A percentile compares a stretch with the other conserved stretches of the same genome.
These are phyloP conservation scores for Mesotaenium endlicherianum DNA, from an alignment of 139 green algal genomes.

Conservation along the genomic window DNA sequence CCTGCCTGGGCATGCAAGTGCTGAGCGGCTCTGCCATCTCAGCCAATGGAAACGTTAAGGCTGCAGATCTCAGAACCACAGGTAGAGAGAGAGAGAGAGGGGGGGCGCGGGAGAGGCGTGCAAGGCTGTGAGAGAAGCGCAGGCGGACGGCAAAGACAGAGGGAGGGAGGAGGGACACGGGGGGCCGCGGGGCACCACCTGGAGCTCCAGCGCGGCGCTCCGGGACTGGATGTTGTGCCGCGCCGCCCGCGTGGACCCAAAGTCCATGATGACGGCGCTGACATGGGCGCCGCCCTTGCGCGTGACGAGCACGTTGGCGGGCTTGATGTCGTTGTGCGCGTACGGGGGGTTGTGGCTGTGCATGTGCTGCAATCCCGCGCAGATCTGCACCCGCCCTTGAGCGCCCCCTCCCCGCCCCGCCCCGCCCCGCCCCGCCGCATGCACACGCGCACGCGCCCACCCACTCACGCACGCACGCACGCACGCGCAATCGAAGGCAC, in stretches of 20 bases:
- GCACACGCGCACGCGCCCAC: no score
- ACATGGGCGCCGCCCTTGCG: background rate
- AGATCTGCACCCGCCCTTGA: conserved; percentile 59
- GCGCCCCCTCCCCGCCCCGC: background rate
- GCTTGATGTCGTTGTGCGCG: conserved; percentile 85
- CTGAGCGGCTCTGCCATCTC: no score
- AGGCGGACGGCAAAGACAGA: background rate
- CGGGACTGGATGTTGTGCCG: conserved; percentile 59
- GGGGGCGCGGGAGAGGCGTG: background rate
- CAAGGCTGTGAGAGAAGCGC: background rate
- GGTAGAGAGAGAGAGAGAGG: no score
- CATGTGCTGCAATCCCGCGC: conserved; percentile 63
- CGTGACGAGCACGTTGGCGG: conserved; percentile 70
- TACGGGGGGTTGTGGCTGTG: conserved; percentile 60
- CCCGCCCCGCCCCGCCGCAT: no score
- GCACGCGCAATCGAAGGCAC: no score
- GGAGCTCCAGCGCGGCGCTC: conserved; percentile 65
- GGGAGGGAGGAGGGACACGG: background rate
- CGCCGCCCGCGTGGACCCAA: conserved; percentile 67
- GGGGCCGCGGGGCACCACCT: conserved; percentile 44
- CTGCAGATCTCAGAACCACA: no score
- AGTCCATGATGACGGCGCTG: conserved; percentile 75
- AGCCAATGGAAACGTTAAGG: no score
- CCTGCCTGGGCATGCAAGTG: no score
- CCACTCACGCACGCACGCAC: no score